phyloP scores from a whole-genome alignment of 1,284 basidiomycete genomes.

The Cutaneotrichosporon sp. region DNA sequence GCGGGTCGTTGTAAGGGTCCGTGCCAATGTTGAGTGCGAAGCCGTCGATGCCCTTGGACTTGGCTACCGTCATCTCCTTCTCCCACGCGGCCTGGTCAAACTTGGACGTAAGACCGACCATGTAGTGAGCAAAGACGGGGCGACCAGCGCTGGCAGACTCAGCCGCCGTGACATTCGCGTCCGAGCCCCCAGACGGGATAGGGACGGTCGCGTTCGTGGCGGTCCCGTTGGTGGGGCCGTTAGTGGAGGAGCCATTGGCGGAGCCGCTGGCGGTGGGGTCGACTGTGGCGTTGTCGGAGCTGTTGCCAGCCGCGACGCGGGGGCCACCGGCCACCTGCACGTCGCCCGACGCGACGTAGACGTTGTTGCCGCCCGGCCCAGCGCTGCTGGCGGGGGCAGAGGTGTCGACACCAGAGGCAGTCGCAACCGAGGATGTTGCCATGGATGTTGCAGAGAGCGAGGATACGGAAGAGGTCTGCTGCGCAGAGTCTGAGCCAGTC shows the following conservation, averaged over 20 bases:
- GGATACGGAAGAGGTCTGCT: too few species aligned
- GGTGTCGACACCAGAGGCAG: neutral
- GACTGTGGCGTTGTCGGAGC: neutral
- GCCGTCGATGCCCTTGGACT: conserved; percentile 45
- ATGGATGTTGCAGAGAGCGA: too few species aligned
- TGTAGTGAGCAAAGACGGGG: conserved; percentile 57
- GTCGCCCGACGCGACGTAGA: neutral
- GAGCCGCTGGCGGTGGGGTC: neutral
- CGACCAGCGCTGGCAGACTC: neutral
- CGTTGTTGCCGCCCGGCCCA: neutral
- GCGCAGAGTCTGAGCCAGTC: too few species aligned
- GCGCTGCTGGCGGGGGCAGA: neutral
- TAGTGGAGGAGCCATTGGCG: neutral
- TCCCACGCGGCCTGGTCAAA: conserved; percentile 41
- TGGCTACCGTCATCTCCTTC: conserved; percentile 44
- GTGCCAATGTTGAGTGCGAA: conserved; percentile 52
- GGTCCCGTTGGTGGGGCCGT: neutral
- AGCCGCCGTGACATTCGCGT: neutral
- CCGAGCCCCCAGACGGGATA: neutral
- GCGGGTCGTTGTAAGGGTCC: conserved; percentile 42
- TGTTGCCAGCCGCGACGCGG: neutral
- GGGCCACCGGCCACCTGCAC: neutral
- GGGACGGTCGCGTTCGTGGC: too few species aligned
- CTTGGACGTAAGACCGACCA: conserved; percentile 68
- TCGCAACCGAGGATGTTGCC: neutral